Percentiles rank a stretch among this genome's conserved stretches.
Evolutionary conservation across 305 asterid genomes (phyloP).

Genomic region (Rubia peregrina): DNA sequence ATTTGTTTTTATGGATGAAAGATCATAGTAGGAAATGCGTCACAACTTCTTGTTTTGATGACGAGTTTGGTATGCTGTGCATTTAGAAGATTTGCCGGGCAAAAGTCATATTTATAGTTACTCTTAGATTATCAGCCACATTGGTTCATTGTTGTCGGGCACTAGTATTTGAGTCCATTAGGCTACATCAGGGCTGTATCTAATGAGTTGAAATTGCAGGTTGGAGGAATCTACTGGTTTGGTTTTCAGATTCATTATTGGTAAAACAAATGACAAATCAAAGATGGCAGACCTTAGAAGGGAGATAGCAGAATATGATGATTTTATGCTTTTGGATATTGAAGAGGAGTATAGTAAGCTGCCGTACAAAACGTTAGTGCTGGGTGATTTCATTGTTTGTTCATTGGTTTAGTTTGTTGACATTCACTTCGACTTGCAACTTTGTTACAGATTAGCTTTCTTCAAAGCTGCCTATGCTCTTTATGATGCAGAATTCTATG

Average conservation of each 20-base stretch:
- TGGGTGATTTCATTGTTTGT: not conserved
- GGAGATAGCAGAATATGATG: constrained; percentile 84
- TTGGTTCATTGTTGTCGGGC: not conserved
- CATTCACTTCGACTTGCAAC: constrained; percentile 25
- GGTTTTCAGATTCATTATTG: constrained; percentile 85
- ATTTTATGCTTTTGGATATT: constrained; percentile 79
- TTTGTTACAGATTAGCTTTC: constrained; percentile 66
- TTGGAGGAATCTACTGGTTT: constrained; percentile 98
- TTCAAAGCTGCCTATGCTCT: constrained; percentile 97
- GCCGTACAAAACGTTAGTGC: constrained; percentile 98
- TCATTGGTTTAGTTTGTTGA: constrained; percentile 1
- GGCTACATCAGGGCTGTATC: not conserved
- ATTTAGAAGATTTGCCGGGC: not conserved
- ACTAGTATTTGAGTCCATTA: not conserved
- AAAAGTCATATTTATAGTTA: not conserved
- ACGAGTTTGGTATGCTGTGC: not conserved
- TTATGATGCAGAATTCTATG: constrained; percentile 85
- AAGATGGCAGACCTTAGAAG: constrained; percentile 77
- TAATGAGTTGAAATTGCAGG: constrained; percentile 38
- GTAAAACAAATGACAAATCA: constrained; percentile 60
- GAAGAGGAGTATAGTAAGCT: constrained; percentile 99
- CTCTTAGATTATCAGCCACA: not conserved
- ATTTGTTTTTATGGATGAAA: not conserved
- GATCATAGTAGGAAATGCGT: not conserved
- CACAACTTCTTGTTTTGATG: not conserved